These are phyloP conservation scores for Cryptosporidium bovis DNA, from an alignment of 169 alveolate species.

Conservation along the genomic window DNA sequence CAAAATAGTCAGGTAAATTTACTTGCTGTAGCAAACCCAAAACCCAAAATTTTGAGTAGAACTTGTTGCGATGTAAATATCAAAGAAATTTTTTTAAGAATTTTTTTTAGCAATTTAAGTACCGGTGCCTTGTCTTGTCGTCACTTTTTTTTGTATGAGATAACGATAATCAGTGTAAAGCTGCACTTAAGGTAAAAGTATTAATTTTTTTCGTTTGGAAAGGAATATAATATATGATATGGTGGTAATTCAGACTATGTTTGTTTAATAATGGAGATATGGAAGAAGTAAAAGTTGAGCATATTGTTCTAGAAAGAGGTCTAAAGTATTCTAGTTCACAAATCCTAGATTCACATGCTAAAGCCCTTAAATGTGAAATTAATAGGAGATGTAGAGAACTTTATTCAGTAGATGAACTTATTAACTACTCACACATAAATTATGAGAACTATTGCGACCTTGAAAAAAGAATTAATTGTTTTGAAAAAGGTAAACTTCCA, in stretches of 20 bases:
- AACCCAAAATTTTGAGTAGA: background rate
- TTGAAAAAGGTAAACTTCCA: slow-evolving; percentile 6
- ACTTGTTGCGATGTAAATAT: background rate
- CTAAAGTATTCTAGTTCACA: slow-evolving; percentile 29
- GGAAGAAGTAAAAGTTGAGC: slow-evolving; percentile 49
- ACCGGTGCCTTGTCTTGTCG: slow-evolving; percentile 72
- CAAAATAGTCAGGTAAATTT: background rate
- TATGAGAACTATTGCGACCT: background rate
- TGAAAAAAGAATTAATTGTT: background rate
- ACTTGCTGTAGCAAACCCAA: too few species aligned
- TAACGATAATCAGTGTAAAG: background rate
- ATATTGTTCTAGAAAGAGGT: slow-evolving; percentile 39
- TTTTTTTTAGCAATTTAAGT: background rate
- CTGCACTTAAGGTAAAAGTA: slow-evolving; percentile 2
- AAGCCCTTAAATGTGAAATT: slow-evolving; percentile 33
- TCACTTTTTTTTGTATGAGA: background rate
- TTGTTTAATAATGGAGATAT: slow-evolving; percentile 20
- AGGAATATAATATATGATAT: too few species aligned
- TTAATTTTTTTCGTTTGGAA: too few species aligned
- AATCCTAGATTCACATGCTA: slow-evolving; percentile 61
- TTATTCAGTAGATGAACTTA: slow-evolving; percentile 39
- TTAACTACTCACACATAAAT: slow-evolving; percentile 1
- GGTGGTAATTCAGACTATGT: background rate
- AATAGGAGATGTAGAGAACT: slow-evolving; percentile 40
- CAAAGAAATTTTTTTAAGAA: background rate